Percentiles rank a stretch among this genome's conserved stretches.
Conservation (phyloP, 192 early-diverging fungal species). For the Coemansia sp. region DNA sequence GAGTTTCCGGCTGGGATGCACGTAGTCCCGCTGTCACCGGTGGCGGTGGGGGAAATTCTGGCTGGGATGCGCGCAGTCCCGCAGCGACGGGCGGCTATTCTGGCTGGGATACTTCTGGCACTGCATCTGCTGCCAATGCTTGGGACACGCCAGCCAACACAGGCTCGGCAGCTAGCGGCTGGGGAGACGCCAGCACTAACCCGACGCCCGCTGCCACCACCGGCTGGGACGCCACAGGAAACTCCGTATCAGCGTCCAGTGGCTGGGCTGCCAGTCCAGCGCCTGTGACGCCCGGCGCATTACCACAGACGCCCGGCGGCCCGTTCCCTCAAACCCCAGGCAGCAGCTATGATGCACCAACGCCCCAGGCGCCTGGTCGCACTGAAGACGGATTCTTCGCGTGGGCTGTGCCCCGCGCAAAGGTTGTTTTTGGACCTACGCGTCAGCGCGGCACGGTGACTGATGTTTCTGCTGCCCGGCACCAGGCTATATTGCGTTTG, state of each 20-base stretch:
- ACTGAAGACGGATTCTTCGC: constrained; percentile 55
- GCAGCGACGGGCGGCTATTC: constrained; percentile 7
- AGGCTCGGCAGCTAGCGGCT: constrained; percentile 16
- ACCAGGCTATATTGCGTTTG: constrained; percentile 52
- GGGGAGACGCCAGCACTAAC: constrained; percentile 30
- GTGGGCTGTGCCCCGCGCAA: constrained; percentile 52
- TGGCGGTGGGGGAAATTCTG: constrained; percentile 38
- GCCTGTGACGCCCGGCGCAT: constrained; percentile 49
- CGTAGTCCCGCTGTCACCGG: constrained; percentile 45
- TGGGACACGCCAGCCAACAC: constrained; percentile 62
- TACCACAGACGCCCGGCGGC: constrained; percentile 42
- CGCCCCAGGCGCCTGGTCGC: constrained; percentile 31
- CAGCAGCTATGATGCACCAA: constrained; percentile 49
- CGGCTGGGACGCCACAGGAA: constrained; percentile 46
- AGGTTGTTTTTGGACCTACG: constrained; percentile 38
- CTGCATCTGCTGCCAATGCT: constrained; percentile 14
- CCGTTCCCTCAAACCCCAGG: constrained; percentile 28
- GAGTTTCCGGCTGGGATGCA: constrained; percentile 51
- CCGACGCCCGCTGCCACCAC: constrained; percentile 14
- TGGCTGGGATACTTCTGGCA: constrained; percentile 60
- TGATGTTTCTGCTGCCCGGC: constrained; percentile 58
- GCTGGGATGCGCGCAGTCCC: constrained; percentile 60
- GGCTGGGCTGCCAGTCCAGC: constrained; percentile 47
- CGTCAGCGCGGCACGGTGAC: constrained; percentile 57
- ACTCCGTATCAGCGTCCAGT: constrained; percentile 24